A percentile compares a stretch with the other conserved stretches of the same genome.
phyloP scores from a whole-genome alignment of 306 rosid species.

The Gynostemma pentaphyllum region DNA sequence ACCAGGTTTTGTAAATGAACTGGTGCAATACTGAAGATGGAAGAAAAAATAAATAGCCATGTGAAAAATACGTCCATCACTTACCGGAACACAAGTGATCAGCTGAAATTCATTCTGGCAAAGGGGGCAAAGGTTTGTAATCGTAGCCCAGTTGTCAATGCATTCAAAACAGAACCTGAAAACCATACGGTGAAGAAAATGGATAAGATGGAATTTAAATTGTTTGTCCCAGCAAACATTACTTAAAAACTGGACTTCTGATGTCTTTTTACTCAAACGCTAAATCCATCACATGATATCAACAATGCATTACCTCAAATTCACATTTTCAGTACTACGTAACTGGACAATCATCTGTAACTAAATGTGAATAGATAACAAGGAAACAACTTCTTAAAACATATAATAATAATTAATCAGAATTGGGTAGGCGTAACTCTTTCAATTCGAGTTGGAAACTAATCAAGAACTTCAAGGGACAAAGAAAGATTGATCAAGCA shows the following conservation, averaged over 20 bases:
- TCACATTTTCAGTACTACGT: not conserved
- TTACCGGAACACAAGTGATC: conserved; percentile 97
- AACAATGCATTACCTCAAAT: not conserved
- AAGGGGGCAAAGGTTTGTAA: conserved; percentile 95
- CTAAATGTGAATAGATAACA: not conserved
- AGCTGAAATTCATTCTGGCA: conserved; percentile 97
- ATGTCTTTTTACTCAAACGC: not conserved
- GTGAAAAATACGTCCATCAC: conserved; percentile 36
- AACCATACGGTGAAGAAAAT: conserved; percentile 8
- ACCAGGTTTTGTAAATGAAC: not conserved
- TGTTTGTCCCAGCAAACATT: not conserved
- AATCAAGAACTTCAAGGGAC: not conserved
- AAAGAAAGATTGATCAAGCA: not conserved
- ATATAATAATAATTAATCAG: too few relatives aligned
- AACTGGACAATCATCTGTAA: not conserved
- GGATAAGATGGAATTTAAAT: not conserved
- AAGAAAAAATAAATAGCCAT: conserved; percentile 6
- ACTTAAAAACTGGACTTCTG: not conserved
- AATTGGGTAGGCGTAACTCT: too few relatives aligned
- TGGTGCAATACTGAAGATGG: not conserved
- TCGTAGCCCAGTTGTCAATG: conserved; percentile 97
- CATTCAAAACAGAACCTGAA: conserved; percentile 91
- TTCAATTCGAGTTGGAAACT: too few relatives aligned
- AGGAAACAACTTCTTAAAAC: too few relatives aligned
- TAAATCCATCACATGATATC: not conserved